Base-by-base conservation (phyloP, 2,329 filamentous ascomycete species). In the Cytospora paraplurivora region DNA sequence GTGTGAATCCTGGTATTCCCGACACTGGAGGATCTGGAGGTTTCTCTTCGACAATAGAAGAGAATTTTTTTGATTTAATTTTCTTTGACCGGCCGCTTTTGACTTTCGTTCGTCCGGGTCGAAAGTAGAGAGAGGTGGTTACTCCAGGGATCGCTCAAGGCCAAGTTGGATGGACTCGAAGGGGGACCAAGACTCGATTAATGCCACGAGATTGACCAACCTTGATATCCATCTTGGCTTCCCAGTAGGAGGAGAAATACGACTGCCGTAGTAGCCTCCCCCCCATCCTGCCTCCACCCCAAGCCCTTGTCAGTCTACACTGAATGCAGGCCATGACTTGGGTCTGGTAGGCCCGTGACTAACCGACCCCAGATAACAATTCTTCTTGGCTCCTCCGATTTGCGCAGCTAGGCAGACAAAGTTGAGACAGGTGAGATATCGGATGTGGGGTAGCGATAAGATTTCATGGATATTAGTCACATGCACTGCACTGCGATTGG, bases 301-400 rank as follows among this genome's bases (percentile, higher is more conserved):
- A 52, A 32, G 21, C 54, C 47, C 41, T 61, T 7, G 37, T 21
- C 32, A 44, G 17, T 44, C 17, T 44, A 37, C 19, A 41, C 35
- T 34, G 51, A 21, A 17, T 38, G 37, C 12, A 7, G n/a, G 37
- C 17, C 33, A 50, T 47, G 44, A 17, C 44, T 47, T 47, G 44
- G 12, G 33, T 41, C 15, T 38, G 27, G 33, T 27, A 33, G 27
- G 35, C 37, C 59, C 59, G 59, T 33, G 27, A 37, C 51, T 61
- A 61, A 44, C 59, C 59, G 59, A 61, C 59, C 51, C 51, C 51
- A 33, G 59, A 61, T 61, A 61, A 49, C 59, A 50, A 27, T 55
- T 38, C 41, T 34, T 27, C 27, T 35, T 55, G 37, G 58, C 44
- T 53, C 44, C n/a, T 21, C 44, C 17, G 27, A 27, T 27, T 27